phyloP scores from a whole-genome alignment of 192 early-diverging fungal genomes.

The Podila minutissima region DNA sequence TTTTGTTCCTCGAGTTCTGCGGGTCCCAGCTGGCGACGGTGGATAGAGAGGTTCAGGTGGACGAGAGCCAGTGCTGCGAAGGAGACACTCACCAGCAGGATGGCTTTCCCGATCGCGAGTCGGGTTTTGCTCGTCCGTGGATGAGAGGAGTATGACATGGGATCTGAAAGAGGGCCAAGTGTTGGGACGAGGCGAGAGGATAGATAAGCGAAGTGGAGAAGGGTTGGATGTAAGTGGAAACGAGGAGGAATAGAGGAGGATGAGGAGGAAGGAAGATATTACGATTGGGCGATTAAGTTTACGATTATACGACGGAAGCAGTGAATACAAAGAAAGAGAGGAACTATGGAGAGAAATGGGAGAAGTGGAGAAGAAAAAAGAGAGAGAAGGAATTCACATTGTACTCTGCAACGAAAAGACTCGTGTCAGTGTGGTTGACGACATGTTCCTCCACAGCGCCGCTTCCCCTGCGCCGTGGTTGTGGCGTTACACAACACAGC shows the following conservation, averaged over 20 bases:
- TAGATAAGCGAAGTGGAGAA: background rate
- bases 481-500: too few species aligned
- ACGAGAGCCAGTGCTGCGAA: conserved; percentile 25
- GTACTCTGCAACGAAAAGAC: too few species aligned
- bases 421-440: too few species aligned
- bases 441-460: too few species aligned
- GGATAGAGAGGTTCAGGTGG: conserved; percentile 22
- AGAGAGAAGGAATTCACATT: too few species aligned
- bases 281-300: too few species aligned
- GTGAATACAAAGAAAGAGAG: background rate
- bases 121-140: conserved; percentile 4
- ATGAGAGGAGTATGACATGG: background rate
- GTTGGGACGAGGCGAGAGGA: background rate
- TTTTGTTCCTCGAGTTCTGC: background rate
- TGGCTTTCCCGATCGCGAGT: conserved; percentile 10
- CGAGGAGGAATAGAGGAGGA: background rate
- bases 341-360: too few species aligned
- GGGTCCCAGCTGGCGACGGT: background rate
- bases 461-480: too few species aligned
- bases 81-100: conserved; percentile 23
- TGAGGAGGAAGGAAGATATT: background rate
- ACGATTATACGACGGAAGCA: background rate
- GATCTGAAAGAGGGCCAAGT: too few species aligned
- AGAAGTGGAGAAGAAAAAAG: too few species aligned
- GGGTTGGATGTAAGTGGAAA: background rate